Evolutionary conservation across 1,284 basidiomycete species (phyloP).

Genomic region (Ustilago tritici): DNA sequence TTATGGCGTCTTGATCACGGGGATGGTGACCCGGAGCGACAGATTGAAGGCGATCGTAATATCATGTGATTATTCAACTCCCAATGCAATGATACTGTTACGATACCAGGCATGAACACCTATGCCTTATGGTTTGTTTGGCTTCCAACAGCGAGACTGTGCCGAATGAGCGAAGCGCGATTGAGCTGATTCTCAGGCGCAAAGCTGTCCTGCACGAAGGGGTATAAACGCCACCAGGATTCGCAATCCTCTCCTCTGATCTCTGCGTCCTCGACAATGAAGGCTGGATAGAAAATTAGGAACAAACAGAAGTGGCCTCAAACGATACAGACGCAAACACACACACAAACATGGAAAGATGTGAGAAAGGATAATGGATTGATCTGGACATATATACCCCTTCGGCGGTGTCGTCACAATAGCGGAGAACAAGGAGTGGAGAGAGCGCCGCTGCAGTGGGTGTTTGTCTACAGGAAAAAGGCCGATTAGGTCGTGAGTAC

Average conservation of each 20-base stretch:
- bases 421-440: background rate
- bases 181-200: too few relatives aligned
- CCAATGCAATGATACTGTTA: background rate
- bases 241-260: too few relatives aligned
- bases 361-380: background rate
- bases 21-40: slow-evolving; percentile 13
- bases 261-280: too few relatives aligned
- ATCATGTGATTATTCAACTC: slow-evolving; percentile 6
- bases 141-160: background rate
- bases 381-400: background rate
- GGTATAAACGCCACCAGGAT: too few relatives aligned
- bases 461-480: background rate
- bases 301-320: too few relatives aligned
- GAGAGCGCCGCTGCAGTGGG: background rate
- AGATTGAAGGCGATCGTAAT: slow-evolving; percentile 16
- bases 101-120: too few relatives aligned
- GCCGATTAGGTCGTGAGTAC: background rate
- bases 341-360: background rate
- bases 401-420: background rate
- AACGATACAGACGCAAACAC: too few relatives aligned
- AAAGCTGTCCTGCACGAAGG: too few relatives aligned
- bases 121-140: background rate
- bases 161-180: too few relatives aligned
- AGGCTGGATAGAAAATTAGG: too few relatives aligned
- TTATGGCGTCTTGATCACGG: slow-evolving; percentile 20